phyloP scores from a whole-genome alignment of 2,329 filamentous ascomycete genomes.

The Penicillium sp. region DNA sequence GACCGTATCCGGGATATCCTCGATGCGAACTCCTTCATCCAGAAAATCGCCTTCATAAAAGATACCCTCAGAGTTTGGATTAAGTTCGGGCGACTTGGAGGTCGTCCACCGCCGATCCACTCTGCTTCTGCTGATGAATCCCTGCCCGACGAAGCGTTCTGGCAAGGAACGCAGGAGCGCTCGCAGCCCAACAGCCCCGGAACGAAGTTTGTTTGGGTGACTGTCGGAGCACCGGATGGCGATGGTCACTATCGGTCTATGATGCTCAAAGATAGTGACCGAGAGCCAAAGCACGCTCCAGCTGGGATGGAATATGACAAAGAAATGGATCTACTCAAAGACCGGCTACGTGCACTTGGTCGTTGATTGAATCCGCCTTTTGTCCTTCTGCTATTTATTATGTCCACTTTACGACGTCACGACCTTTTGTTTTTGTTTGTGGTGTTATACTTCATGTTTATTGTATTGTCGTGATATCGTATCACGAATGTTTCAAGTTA shows the following conservation, averaged over 20 bases:
- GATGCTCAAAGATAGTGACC: conserved; percentile 31
- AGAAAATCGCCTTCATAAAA: conserved; percentile 45
- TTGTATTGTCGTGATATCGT: neutral
- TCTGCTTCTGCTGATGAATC: conserved; percentile 16
- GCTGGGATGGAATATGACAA: conserved; percentile 22
- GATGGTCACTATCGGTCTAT: conserved; percentile 47
- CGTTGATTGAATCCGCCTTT: conserved; percentile 16
- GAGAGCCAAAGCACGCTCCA: conserved; percentile 15
- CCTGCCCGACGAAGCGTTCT: conserved; percentile 36
- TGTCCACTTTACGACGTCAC: conserved; percentile 25
- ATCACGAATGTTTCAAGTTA: neutral
- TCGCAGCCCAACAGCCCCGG: conserved; percentile 45
- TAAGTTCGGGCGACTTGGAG: conserved; percentile 39
- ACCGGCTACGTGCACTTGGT: conserved; percentile 30
- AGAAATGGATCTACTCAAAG: conserved; percentile 33
- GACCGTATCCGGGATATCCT: conserved; percentile 44
- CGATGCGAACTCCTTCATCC: conserved; percentile 46
- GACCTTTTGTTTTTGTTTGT: conserved; percentile 18
- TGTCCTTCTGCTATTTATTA: conserved; percentile 12
- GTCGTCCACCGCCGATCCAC: conserved; percentile 25
- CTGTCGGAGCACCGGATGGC: conserved; percentile 49
- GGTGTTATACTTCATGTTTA: conserved; percentile 1
- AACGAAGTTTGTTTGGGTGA: conserved; percentile 55
- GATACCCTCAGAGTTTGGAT: conserved; percentile 45
- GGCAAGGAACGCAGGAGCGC: conserved; percentile 45